These are phyloP conservation scores for Penicillium soppii DNA, from an alignment of 495 filamentous ascomycete species.

Conservation along the genomic window DNA sequence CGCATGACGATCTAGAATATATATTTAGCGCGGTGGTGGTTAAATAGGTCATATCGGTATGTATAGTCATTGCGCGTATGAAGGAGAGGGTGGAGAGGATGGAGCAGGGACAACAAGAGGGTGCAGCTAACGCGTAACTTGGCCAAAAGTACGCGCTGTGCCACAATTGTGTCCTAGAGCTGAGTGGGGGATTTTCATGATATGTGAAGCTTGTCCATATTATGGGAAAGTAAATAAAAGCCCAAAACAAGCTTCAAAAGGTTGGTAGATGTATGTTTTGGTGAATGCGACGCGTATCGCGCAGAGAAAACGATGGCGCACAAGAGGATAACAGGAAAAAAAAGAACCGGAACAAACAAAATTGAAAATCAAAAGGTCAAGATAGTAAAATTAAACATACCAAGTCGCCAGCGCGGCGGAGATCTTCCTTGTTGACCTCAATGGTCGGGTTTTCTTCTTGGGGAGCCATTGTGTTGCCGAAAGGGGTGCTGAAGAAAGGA, in stretches of 20 bases:
- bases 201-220: background rate
- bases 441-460: conserved; percentile 36
- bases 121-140: background rate
- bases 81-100: background rate
- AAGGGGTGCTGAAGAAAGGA: conserved; percentile 13
- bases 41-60: background rate
- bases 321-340: conserved; percentile 17
- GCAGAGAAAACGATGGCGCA: conserved; percentile 20
- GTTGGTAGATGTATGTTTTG: background rate
- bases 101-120: background rate
- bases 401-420: conserved; percentile 61
- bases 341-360: conserved; percentile 3
- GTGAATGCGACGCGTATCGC: conserved; percentile 23
- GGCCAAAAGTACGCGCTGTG: background rate
- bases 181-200: background rate
- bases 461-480: conserved; percentile 29
- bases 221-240: background rate
- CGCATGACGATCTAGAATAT: conserved; percentile 64
- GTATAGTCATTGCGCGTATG: background rate
- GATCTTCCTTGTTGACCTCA: conserved; percentile 58
- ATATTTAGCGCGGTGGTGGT: conserved; percentile 14
- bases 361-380: conserved; percentile 2
- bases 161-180: background rate
- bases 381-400: conserved; percentile 46
- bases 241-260: conserved; percentile 1